Evolutionary conservation across 345 rosid species (phyloP).

Genomic region (Gossypium thurberi): DNA sequence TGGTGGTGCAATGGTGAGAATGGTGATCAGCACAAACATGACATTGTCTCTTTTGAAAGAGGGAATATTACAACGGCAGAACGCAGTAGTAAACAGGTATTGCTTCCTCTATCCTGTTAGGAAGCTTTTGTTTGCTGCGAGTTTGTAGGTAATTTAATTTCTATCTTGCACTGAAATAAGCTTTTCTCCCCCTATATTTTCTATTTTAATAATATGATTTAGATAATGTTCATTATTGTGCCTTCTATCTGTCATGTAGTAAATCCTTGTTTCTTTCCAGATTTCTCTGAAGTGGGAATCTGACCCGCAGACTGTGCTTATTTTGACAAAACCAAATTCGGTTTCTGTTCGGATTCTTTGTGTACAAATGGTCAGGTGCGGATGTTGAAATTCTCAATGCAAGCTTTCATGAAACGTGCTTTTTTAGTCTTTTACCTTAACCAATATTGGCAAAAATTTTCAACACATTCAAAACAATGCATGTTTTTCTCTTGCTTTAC

Average conservation of each 20-base stretch:
- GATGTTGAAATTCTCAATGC: conserved; percentile 9
- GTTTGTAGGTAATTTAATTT: conserved; percentile 4
- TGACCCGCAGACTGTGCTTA: conserved; percentile 79
- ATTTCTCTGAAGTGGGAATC: conserved; percentile 94
- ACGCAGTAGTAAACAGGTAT: conserved; percentile 93
- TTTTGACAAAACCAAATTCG: conserved; percentile 89
- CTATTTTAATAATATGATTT: background rate
- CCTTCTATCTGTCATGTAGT: background rate
- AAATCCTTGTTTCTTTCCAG: conserved; percentile 36
- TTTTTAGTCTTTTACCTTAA: background rate
- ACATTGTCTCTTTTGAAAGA: conserved; percentile 88
- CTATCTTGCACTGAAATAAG: background rate
- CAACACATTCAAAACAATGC: background rate
- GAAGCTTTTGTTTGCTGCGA: background rate
- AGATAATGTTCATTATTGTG: background rate
- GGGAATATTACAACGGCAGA: conserved; percentile 87
- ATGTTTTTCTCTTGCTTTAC: background rate
- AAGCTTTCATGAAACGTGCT: background rate
- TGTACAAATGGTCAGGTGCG: conserved; percentile 82
- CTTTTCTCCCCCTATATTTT: background rate
- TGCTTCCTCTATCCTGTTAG: conserved; percentile 3
- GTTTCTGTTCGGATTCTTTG: conserved; percentile 67
- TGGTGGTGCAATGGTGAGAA: conserved; percentile 86
- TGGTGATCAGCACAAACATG: conserved; percentile 90
- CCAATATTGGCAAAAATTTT: background rate